Percentiles rank a stretch among this genome's conserved stretches.
Evolutionary conservation across 2,329 filamentous ascomycete genomes (phyloP).

Genomic region (Mollisia scopiformis): DNA sequence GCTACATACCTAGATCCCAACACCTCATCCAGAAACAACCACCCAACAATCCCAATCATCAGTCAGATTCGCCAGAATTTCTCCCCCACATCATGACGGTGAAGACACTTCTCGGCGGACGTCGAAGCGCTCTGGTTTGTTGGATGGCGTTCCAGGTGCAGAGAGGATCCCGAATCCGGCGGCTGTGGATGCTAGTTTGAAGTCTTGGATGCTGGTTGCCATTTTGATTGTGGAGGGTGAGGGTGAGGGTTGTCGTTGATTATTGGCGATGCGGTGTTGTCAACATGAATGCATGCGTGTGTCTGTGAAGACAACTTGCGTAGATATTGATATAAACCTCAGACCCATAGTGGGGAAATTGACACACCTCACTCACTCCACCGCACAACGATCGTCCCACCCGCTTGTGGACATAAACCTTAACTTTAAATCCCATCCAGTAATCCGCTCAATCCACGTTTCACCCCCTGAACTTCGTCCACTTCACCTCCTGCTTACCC

Average conservation of each 20-base stretch:
- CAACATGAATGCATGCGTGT: too few species aligned
- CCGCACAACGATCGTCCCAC: too few species aligned
- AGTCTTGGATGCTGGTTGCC: slow-evolving; percentile 6
- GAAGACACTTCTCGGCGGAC: slow-evolving; percentile 36
- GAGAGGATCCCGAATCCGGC: slow-evolving; percentile 39
- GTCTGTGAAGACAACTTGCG: too few species aligned
- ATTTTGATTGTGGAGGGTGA: neutral
- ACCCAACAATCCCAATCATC: slow-evolving; percentile 44
- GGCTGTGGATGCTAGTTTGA: slow-evolving; percentile 35
- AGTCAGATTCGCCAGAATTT: slow-evolving; percentile 42
- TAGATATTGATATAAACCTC: too few species aligned
- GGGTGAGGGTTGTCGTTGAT: neutral
- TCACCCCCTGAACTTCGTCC: too few species aligned
- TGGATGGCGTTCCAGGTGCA: slow-evolving; percentile 38
- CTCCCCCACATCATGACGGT: slow-evolving; percentile 47
- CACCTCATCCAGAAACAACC: slow-evolving; percentile 41
- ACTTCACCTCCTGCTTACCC: too few species aligned
- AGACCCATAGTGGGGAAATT: too few species aligned
- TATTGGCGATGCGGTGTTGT: too few species aligned
- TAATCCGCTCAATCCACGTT: too few species aligned
- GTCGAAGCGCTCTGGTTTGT: slow-evolving; percentile 33
- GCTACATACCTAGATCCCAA: slow-evolving; percentile 33
- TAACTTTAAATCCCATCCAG: too few species aligned
- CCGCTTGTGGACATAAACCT: too few species aligned
- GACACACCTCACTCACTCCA: too few species aligned